Evolutionary conservation across 768 basidiomycete species (phyloP), one percentile per base, ranked within the genome.

Genomic region (Collybiopsis luxurians): DNA sequence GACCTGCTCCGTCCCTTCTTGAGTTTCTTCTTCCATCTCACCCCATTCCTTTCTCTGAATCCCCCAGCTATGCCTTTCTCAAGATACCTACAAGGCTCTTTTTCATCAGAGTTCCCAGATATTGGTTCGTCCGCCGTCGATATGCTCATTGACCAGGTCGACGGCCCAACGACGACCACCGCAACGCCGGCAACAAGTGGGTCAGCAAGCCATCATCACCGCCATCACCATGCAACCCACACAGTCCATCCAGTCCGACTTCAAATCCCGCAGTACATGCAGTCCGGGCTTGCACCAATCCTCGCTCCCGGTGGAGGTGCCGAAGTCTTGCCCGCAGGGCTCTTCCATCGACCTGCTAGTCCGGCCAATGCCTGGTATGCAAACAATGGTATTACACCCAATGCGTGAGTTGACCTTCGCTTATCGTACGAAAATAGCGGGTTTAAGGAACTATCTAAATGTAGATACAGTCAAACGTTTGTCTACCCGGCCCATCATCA

Each of bases 221-320:
- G 21, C 28, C 21, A 39, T 11, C 50, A 53, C 15, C 19, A 39
- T 48, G 45, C 31, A 58, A 19, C 31, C 49, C 46, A 13, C 19
- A 10, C 26, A 24, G 48, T 44, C 19, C 53, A 47, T 39, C 21
- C 30, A 31, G 53, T 55, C 28, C 52, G 15, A 43, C 79, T 89
- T 60, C 85, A 87, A 68, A 74, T 90, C 36, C 89, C 88, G 3
- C 75, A 79, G 26, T 89, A 86, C 67, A 79, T 90, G 71, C 73
- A 81, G 63, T 70, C 69, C 58, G 79, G 78, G 3, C 6, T 13
- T 34, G 75, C 79, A 0, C 86, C 89, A 26, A 78, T 79, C 1
- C 77, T 90, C 21, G 86, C 85, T 1, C 82, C 78, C 1, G 88
- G 87, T 21, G 89, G 88, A 23, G 88, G 90, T 34, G 88, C 85